A percentile compares a stretch with the other conserved stretches of the same genome.
These are phyloP conservation scores for Bacidia rubella DNA, from an alignment of 495 filamentous ascomycete genomes.

Conservation along the genomic window DNA sequence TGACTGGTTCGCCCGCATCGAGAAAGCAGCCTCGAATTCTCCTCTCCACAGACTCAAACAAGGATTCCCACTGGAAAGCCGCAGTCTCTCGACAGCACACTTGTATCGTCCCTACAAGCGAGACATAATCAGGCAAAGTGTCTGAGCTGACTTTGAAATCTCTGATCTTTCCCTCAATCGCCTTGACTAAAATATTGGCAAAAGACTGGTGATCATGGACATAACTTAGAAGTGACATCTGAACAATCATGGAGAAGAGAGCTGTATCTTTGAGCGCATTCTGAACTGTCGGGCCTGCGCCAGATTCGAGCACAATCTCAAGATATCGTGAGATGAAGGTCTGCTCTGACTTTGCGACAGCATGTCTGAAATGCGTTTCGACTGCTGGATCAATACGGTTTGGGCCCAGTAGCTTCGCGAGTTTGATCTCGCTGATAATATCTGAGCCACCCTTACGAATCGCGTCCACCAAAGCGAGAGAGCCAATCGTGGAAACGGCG, in stretches of 20 bases:
- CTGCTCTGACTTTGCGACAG: slow-evolving; percentile 9
- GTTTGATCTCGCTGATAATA: slow-evolving; percentile 11
- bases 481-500: slow-evolving; percentile 7
- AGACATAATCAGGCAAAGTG: slow-evolving; percentile 6
- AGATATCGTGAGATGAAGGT: slow-evolving; percentile 7
- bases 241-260: slow-evolving; percentile 13
- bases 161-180: slow-evolving; percentile 5
- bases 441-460: slow-evolving; percentile 13
- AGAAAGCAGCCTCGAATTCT: background rate
- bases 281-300: slow-evolving; percentile 13
- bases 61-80: slow-evolving; percentile 4
- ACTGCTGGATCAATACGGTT: slow-evolving; percentile 10
- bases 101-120: slow-evolving; percentile 6
- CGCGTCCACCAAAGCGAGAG: slow-evolving; percentile 7
- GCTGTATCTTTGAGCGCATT: slow-evolving; percentile 8
- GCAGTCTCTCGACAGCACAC: slow-evolving; percentile 6
- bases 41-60: slow-evolving; percentile 7
- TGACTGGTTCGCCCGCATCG: background rate
- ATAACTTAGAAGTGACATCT: slow-evolving; percentile 9
- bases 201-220: slow-evolving; percentile 6
- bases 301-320: slow-evolving; percentile 13
- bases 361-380: slow-evolving; percentile 9
- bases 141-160: slow-evolving; percentile 4
- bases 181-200: slow-evolving; percentile 8
- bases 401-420: slow-evolving; percentile 8